These are phyloP conservation scores for Camellia oleifera DNA, from an alignment of 179 eudicot genomes.

Conservation along the genomic window DNA sequence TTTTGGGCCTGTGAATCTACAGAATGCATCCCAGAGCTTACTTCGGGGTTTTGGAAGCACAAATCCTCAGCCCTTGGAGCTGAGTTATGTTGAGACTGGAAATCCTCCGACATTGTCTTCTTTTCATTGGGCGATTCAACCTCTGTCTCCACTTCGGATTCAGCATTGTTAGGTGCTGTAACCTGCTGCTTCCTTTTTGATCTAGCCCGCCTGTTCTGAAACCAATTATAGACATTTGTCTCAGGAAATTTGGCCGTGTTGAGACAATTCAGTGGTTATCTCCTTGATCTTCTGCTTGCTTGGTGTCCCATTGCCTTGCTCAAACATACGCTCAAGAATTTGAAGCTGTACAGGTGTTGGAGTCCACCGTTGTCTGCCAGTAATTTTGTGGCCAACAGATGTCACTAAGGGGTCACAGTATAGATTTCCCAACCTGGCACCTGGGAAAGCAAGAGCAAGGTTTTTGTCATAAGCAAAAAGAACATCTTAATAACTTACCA, in stretches of 20 bases:
- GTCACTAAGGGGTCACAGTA: conserved; percentile 71
- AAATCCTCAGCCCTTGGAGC: conserved; percentile 46
- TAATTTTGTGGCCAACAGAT: conserved; percentile 67
- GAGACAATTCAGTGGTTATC: conserved; percentile 68
- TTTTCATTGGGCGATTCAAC: conserved; percentile 74
- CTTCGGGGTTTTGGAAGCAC: conserved; percentile 62
- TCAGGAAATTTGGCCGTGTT: conserved; percentile 92
- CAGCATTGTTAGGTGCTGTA: conserved; percentile 54
- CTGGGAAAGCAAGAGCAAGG: conserved; percentile 30
- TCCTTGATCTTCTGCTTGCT: conserved; percentile 93
- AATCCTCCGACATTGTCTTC: conserved; percentile 63
- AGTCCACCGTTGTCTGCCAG: conserved; percentile 91
- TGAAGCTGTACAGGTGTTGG: conserved; percentile 88
- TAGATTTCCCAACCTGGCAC: conserved; percentile 69
- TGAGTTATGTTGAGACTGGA: conserved; percentile 45
- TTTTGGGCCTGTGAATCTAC: conserved; percentile 47
- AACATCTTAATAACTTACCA: background rate
- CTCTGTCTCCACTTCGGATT: conserved; percentile 89
- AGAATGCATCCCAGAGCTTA: conserved; percentile 57
- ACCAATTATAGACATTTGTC: conserved; percentile 95
- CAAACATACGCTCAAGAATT: conserved; percentile 77
- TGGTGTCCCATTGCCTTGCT: conserved; percentile 84
- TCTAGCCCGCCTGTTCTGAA: conserved; percentile 94
- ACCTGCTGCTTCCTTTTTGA: conserved; percentile 81
- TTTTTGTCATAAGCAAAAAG: background rate